phyloP scores from a whole-genome alignment of 2,329 filamentous ascomycete species.

The Sporothrix phasma region DNA sequence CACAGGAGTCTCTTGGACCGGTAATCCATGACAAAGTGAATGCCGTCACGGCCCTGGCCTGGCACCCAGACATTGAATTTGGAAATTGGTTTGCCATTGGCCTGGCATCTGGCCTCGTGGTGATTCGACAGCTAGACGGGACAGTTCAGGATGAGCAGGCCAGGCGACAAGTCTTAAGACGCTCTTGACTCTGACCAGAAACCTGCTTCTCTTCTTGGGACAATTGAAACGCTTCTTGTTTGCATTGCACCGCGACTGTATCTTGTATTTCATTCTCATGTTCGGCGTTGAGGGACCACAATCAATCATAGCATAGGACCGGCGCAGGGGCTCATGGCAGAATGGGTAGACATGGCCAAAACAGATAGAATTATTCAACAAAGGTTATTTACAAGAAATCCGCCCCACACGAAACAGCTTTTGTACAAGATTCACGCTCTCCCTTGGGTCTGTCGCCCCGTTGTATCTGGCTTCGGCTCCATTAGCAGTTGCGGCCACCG shows the following conservation, averaged over 20 bases:
- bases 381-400: constrained; percentile 4
- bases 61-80: constrained; percentile 58
- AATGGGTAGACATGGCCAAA: neutral
- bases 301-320: too few species aligned
- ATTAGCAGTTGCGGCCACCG: constrained; percentile 56
- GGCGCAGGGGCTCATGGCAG: too few species aligned
- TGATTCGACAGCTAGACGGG: constrained; percentile 49
- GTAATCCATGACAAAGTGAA: constrained; percentile 50
- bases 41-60: constrained; percentile 50
- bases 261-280: too few species aligned
- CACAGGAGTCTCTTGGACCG: too few species aligned
- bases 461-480: neutral
- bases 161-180: neutral
- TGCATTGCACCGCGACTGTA: too few species aligned
- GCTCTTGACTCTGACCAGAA: too few species aligned
- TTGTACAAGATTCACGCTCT: neutral
- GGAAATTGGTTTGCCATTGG: constrained; percentile 59
- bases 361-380: neutral
- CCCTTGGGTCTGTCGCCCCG: too few species aligned
- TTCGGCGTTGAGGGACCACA: too few species aligned
- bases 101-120: constrained; percentile 56
- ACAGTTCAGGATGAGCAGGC: neutral
- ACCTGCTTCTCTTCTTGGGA: too few species aligned
- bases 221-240: too few species aligned
- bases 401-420: neutral